Conservation (phyloP, 1,139 yeast species). For the Kodamaea derodonti region DNA sequence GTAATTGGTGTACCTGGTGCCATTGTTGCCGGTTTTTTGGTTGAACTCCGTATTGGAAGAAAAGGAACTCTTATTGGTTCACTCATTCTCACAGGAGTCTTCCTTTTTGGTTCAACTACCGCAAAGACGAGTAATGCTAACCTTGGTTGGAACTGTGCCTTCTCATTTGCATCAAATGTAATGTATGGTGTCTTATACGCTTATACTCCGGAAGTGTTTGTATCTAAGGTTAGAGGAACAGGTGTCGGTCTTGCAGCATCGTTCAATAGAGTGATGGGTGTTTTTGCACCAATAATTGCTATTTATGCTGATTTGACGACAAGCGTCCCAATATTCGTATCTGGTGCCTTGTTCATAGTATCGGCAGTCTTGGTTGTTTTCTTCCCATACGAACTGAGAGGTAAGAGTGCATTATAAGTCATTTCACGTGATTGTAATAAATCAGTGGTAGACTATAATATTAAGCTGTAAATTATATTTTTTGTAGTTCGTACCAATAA, state of each 20-base stretch:
- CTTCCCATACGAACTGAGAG: conserved; percentile 40
- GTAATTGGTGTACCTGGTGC: conserved; percentile 43
- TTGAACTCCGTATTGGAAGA: conserved; percentile 38
- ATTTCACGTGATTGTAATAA: too few species aligned
- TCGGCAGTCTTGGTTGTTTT: conserved; percentile 33
- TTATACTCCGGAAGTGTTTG: conserved; percentile 44
- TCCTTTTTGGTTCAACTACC: conserved; percentile 40
- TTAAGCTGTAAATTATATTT: too few species aligned
- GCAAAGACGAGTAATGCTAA: conserved; percentile 36
- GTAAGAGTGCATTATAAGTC: conserved; percentile 13
- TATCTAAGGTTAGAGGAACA: conserved; percentile 39
- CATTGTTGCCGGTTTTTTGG: conserved; percentile 35
- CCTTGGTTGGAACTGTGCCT: conserved; percentile 44
- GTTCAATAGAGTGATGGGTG: conserved; percentile 38
- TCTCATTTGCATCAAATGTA: conserved; percentile 37
- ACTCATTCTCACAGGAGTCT: conserved; percentile 34
- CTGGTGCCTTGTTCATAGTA: conserved; percentile 38
- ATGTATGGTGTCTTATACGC: conserved; percentile 46
- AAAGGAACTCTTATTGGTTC: conserved; percentile 36
- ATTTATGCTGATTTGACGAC: conserved; percentile 41
- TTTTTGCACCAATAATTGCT: conserved; percentile 44
- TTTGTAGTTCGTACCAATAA: too few species aligned
- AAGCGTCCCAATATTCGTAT: conserved; percentile 41
- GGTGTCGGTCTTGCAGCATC: conserved; percentile 44
- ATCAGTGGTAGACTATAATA: too few species aligned